Evolutionary conservation across 768 basidiomycete genomes (phyloP).

Genomic region (Lactarius indigo): DNA sequence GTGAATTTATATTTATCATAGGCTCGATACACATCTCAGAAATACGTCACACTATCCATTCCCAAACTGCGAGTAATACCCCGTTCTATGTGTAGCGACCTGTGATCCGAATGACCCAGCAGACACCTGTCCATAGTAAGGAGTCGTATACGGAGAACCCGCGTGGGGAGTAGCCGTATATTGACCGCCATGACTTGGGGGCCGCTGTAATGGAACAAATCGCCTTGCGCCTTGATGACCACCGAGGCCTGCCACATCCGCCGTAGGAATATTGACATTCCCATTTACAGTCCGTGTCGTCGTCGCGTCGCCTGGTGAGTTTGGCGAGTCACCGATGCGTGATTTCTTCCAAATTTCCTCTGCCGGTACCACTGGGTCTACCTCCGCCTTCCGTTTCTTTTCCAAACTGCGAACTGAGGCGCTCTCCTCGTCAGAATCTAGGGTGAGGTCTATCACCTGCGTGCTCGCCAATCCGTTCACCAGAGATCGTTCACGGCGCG

Average conservation of each 20-base stretch:
- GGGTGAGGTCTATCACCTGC: constrained; percentile 79
- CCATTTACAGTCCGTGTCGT: constrained; percentile 17
- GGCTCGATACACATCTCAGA: not conserved
- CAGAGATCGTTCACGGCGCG: constrained; percentile 35
- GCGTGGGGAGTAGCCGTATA: constrained; percentile 5
- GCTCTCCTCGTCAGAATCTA: constrained; percentile 75
- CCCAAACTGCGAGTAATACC: constrained; percentile 19
- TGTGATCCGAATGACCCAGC: constrained; percentile 21
- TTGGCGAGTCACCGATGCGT: constrained; percentile 33
- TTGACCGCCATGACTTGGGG: constrained; percentile 8
- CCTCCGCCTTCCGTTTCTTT: constrained; percentile 60
- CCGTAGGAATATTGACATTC: constrained; percentile 22
- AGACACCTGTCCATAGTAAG: constrained; percentile 13
- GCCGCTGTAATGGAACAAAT: constrained; percentile 18
- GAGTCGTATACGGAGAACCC: constrained; percentile 11
- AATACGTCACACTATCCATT: constrained; percentile 14
- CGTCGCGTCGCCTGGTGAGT: constrained; percentile 21
- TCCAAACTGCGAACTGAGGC: constrained; percentile 34
- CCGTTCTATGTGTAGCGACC: constrained; percentile 18
- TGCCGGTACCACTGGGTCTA: constrained; percentile 49
- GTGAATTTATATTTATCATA: not conserved
- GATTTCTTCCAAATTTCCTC: constrained; percentile 77
- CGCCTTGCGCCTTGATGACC: constrained; percentile 22
- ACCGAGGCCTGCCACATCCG: constrained; percentile 16
- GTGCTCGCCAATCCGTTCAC: constrained; percentile 18